Conservation (phyloP, 352 stramenopile species). For the Pythium inflatum region DNA sequence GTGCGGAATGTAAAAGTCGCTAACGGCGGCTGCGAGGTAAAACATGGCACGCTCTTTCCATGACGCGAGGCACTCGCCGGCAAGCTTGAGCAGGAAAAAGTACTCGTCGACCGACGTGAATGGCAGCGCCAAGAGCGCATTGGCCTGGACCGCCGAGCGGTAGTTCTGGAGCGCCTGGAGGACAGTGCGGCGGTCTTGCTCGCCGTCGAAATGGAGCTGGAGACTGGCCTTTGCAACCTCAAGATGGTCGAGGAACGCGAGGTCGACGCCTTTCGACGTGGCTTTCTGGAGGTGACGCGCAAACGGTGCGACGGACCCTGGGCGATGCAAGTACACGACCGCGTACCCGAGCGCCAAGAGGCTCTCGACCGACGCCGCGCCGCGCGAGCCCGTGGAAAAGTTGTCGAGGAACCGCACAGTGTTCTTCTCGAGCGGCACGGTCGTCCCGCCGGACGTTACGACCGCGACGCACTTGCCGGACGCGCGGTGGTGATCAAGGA, state of each 20-base stretch:
- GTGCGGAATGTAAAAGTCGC: slow-evolving; percentile 97
- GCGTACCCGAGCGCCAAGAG: slow-evolving; percentile 91
- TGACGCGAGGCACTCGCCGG: slow-evolving; percentile 63
- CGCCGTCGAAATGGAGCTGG: slow-evolving; percentile 33
- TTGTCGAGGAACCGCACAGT: slow-evolving; percentile 98
- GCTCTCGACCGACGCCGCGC: slow-evolving; percentile 79
- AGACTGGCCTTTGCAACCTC: slow-evolving; percentile 29
- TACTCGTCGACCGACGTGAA: slow-evolving; percentile 98
- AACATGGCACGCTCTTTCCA: slow-evolving; percentile 85
- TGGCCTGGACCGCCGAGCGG: slow-evolving; percentile 38
- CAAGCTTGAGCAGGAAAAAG: slow-evolving; percentile 90
- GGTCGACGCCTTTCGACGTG: slow-evolving; percentile 60
- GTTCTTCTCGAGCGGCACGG: slow-evolving; percentile 94
- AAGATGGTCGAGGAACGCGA: slow-evolving; percentile 72
- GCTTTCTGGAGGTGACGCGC: slow-evolving; percentile 67
- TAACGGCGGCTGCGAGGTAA: slow-evolving; percentile 97
- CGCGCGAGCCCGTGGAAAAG: slow-evolving; percentile 95
- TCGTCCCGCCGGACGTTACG: slow-evolving; percentile 96
- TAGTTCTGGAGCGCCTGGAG: slow-evolving; percentile 61
- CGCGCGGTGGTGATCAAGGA: slow-evolving; percentile 66
- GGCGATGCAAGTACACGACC: slow-evolving; percentile 96
- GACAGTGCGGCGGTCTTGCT: slow-evolving; percentile 37
- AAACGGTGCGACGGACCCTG: slow-evolving; percentile 87
- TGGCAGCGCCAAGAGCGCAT: slow-evolving; percentile 82
- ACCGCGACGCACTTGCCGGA: slow-evolving; percentile 88